These are phyloP conservation scores for Hexamita inflata DNA, from an alignment of 208 protist genomes.

Conservation along the genomic window DNA sequence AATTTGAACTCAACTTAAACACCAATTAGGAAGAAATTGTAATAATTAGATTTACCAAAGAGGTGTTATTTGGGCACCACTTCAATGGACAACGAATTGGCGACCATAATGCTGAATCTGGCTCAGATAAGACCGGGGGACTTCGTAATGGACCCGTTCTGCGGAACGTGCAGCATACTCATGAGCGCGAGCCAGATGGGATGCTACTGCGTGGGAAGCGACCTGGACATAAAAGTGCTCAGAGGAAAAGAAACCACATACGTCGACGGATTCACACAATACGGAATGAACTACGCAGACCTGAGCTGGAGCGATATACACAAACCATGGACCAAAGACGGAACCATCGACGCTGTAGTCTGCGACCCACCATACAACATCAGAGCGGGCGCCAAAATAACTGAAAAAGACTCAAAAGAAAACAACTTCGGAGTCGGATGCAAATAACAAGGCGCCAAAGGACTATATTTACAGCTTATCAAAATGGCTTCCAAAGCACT, in stretches of 20 bases:
- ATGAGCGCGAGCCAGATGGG: conserved; percentile 14
- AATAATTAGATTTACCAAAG: neutral
- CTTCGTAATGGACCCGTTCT: conserved; percentile 41
- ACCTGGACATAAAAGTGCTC: conserved; percentile 32
- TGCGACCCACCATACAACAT: conserved; percentile 45
- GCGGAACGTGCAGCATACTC: conserved; percentile 34
- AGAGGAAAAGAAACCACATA: neutral
- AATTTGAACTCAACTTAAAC: no score
- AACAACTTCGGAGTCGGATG: no score
- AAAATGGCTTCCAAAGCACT: no score
- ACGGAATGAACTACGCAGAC: conserved; percentile 11
- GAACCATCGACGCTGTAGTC: conserved; percentile 39
- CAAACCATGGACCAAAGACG: neutral
- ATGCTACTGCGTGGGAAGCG: conserved; percentile 32
- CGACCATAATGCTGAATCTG: conserved; percentile 35
- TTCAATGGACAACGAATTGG: conserved; percentile 40
- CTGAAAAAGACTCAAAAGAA: neutral
- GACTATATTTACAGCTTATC: no score
- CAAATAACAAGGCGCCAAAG: no score
- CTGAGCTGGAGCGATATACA: conserved; percentile 6
- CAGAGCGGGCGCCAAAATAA: conserved; percentile 14
- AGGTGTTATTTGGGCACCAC: conserved; percentile 36
- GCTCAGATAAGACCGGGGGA: neutral
- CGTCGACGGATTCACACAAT: conserved; percentile 25
- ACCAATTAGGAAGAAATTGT: neutral